These are phyloP conservation scores for Filobasidium wieringae DNA, from an alignment of 768 basidiomycete genomes.

Conservation along the genomic window DNA sequence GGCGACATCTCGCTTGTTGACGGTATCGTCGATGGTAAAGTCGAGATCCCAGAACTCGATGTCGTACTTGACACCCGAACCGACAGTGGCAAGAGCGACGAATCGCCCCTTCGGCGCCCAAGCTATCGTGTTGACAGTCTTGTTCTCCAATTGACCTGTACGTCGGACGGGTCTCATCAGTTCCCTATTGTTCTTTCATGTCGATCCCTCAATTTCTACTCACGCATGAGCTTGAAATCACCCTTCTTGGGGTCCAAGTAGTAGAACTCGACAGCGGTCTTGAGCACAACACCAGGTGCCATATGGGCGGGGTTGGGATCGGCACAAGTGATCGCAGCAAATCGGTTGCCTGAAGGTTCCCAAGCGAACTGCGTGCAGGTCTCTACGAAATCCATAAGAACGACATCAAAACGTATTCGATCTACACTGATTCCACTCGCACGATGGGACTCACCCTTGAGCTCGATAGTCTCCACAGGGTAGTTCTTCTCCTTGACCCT, in stretches of 20 bases:
- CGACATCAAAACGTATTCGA: slow-evolving; percentile 9
- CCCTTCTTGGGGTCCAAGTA: slow-evolving; percentile 82
- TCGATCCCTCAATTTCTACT: slow-evolving; percentile 14
- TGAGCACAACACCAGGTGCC: slow-evolving; percentile 82
- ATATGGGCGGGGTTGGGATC: slow-evolving; percentile 88
- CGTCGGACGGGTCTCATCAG: neutral
- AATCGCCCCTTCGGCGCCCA: slow-evolving; percentile 97
- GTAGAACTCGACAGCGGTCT: slow-evolving; percentile 93
- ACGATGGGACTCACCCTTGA: slow-evolving; percentile 56
- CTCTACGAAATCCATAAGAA: slow-evolving; percentile 48
- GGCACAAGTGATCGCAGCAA: slow-evolving; percentile 84
- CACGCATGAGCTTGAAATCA: slow-evolving; percentile 82
- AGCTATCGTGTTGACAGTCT: slow-evolving; percentile 83
- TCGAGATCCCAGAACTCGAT: slow-evolving; percentile 99
- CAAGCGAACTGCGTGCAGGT: slow-evolving; percentile 92
- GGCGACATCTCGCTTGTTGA: slow-evolving; percentile 41
- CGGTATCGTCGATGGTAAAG: slow-evolving; percentile 53
- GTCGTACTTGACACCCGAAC: slow-evolving; percentile 88
- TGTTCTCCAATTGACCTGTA: slow-evolving; percentile 60
- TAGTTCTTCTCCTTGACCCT: slow-evolving; percentile 92
- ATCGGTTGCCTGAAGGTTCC: slow-evolving; percentile 96
- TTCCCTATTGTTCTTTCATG: neutral
- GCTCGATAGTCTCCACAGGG: slow-evolving; percentile 92
- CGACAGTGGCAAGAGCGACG: slow-evolving; percentile 89
- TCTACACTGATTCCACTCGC: neutral